These are phyloP conservation scores for Penicillium paradoxum DNA, from an alignment of 495 filamentous ascomycete species.

Conservation along the genomic window DNA sequence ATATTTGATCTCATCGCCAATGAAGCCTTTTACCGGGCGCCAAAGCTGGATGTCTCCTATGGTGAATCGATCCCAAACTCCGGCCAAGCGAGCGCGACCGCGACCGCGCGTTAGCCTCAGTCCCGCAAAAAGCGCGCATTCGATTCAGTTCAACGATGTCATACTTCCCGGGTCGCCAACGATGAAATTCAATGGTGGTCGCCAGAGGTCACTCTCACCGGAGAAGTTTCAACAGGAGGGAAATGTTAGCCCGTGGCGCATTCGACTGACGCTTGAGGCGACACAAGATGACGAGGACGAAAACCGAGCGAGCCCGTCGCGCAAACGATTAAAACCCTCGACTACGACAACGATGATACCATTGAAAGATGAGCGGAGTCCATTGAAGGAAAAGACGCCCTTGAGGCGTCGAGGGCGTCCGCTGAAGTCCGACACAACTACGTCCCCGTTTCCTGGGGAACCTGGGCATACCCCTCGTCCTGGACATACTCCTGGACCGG, in stretches of 20 bases:
- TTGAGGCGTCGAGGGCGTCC: constrained; percentile 42
- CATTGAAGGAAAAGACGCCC: constrained; percentile 28
- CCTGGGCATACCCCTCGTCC: constrained; percentile 29
- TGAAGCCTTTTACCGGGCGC: constrained; percentile 38
- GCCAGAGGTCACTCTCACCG: constrained; percentile 33
- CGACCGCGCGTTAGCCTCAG: constrained; percentile 36
- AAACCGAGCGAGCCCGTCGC: constrained; percentile 28
- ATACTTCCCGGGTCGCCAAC: constrained; percentile 39
- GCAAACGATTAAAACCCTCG: constrained; percentile 35
- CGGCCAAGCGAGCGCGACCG: constrained; percentile 9
- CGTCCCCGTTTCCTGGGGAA: constrained; percentile 35
- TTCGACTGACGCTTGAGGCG: constrained; percentile 54
- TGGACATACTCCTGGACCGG: constrained; percentile 1
- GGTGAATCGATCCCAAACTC: constrained; percentile 16
- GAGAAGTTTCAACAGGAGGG: constrained; percentile 33
- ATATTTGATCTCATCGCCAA: constrained; percentile 43
- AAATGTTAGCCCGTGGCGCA: constrained; percentile 52
- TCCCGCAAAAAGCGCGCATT: constrained; percentile 38
- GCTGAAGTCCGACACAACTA: constrained; percentile 37
- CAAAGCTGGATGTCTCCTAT: constrained; percentile 42
- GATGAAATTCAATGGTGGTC: constrained; percentile 30
- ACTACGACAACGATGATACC: constrained; percentile 50
- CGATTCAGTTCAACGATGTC: constrained; percentile 43
- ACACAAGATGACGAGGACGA: constrained; percentile 44
- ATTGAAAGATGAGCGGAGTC: constrained; percentile 44